Conservation (phyloP, 202 grass and related monocot species). For the Schoenoplectus triqueter region DNA sequence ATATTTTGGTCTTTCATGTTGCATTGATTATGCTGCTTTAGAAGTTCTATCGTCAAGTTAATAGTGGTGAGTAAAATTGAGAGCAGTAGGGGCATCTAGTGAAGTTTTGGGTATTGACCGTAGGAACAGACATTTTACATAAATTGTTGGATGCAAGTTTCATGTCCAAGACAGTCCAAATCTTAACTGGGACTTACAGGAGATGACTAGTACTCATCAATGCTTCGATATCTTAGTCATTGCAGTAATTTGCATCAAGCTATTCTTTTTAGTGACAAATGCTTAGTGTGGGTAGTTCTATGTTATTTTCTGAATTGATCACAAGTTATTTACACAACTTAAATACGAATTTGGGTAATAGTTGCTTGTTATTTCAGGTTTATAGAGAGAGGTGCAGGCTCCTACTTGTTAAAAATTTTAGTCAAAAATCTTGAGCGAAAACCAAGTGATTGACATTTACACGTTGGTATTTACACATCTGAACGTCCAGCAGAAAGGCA, state of each 20-base stretch:
- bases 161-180: neutral
- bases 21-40: neutral
- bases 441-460: neutral
- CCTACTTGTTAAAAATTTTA: neutral
- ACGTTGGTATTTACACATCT: no score
- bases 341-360: neutral
- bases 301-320: neutral
- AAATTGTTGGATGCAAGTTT: neutral
- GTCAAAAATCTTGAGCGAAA: neutral
- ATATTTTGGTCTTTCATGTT: neutral
- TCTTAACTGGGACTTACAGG: neutral
- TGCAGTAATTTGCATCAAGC: neutral
- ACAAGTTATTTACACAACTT: neutral
- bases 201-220: neutral
- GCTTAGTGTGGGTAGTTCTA: neutral
- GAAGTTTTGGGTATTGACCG: neutral
- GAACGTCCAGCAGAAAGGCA: neutral
- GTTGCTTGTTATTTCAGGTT: slow-evolving; percentile 6
- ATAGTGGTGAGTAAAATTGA: neutral
- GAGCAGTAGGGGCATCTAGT: neutral
- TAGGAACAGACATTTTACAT: neutral
- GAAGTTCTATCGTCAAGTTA: neutral
- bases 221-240: neutral
- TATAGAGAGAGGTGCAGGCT: neutral
- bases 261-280: neutral